Percentiles rank a stretch among this genome's conserved stretches.
Evolutionary conservation across 2,329 filamentous ascomycete species (phyloP).

Genomic region (Alternaria brassicicola): DNA sequence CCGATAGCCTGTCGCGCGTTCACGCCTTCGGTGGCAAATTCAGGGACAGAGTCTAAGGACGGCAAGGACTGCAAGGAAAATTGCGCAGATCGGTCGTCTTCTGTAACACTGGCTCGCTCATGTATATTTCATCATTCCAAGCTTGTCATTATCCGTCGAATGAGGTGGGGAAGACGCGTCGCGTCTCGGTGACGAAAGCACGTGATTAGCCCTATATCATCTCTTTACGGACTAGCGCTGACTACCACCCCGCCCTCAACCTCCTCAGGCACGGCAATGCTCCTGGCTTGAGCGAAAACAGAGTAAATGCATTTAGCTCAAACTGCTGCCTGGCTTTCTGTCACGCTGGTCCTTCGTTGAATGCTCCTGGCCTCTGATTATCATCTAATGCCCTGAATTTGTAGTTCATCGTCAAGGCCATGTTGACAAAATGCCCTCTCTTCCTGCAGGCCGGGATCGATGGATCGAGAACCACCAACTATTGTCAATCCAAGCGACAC

Average conservation of each 20-base stretch:
- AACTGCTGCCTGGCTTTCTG: not conserved
- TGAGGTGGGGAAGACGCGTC: slow-evolving; percentile 10
- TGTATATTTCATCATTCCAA: not conserved
- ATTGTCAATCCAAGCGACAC: not conserved
- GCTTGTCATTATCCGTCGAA: not conserved
- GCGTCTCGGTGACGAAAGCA: slow-evolving; percentile 11
- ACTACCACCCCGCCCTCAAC: not conserved
- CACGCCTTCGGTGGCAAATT: slow-evolving; percentile 38
- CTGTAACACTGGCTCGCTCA: not conserved
- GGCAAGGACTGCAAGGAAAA: not conserved
- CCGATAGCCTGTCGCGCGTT: slow-evolving; percentile 33
- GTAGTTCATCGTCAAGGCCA: not conserved
- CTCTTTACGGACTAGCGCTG: slow-evolving; percentile 1
- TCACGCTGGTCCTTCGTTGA: not conserved
- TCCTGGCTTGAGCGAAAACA: not conserved
- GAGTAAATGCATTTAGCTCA: not conserved
- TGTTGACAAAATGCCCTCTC: not conserved
- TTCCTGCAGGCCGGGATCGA: not conserved
- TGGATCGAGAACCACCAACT: not conserved
- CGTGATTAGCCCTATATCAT: slow-evolving; percentile 4
- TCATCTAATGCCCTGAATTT: no score
- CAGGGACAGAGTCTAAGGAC: slow-evolving; percentile 3
- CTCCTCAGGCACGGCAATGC: not conserved
- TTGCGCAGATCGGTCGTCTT: not conserved
- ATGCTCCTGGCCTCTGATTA: not conserved